phyloP scores from a whole-genome alignment of 139 green algal genomes.

The Pleodorina starrii region DNA sequence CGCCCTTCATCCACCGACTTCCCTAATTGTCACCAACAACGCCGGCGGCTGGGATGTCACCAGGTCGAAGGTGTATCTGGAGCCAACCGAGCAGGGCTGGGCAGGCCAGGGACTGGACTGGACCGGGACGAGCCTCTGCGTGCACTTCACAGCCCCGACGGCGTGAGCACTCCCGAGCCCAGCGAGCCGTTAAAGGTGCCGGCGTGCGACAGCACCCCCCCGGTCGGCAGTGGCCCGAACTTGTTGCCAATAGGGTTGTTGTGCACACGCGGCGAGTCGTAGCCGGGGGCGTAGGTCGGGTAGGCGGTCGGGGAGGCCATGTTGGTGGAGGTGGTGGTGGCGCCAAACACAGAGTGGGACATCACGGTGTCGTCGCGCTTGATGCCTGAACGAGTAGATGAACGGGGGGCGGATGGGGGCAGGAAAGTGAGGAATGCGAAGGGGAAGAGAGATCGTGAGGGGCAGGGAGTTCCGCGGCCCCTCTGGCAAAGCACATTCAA shows the following conservation, averaged over 20 bases:
- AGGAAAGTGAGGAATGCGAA: too few relatives aligned
- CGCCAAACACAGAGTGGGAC: slow-evolving; percentile 17
- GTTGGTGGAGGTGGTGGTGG: neutral
- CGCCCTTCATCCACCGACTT: too few relatives aligned
- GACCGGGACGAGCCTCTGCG: too few relatives aligned
- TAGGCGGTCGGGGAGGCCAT: neutral
- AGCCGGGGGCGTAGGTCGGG: neutral
- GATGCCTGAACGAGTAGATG: slow-evolving; percentile 41
- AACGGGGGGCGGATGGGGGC: too few relatives aligned
- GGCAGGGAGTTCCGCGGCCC: too few relatives aligned
- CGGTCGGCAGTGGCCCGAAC: slow-evolving; percentile 33
- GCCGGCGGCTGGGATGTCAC: too few relatives aligned
- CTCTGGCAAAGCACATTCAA: too few relatives aligned
- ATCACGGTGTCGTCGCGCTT: slow-evolving; percentile 38
- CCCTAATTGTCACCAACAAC: too few relatives aligned
- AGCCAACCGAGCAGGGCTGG: too few relatives aligned
- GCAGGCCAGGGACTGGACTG: too few relatives aligned
- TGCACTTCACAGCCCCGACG: neutral
- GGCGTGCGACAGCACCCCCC: neutral
- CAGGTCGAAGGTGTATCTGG: too few relatives aligned
- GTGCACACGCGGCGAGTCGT: slow-evolving; percentile 42
- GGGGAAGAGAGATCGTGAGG: too few relatives aligned
- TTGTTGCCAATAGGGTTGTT: slow-evolving; percentile 51
- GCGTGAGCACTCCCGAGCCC: neutral
- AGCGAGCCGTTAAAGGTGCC: neutral